Evolutionary conservation across 768 basidiomycete genomes (phyloP).

Genomic region (Collybiopsis luxurians): DNA sequence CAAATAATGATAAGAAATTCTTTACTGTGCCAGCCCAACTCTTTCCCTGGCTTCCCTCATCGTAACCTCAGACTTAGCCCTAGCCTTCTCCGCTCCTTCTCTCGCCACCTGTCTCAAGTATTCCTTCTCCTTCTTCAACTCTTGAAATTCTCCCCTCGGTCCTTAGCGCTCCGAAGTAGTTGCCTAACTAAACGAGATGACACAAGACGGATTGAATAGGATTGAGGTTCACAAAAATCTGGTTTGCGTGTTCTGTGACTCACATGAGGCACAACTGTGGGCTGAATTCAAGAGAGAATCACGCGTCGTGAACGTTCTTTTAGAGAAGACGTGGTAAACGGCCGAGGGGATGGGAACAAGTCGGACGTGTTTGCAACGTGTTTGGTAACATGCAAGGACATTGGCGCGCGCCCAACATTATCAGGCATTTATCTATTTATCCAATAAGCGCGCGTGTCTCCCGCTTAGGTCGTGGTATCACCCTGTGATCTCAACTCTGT

Average conservation of each 20-base stretch:
- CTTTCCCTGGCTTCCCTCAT: constrained; percentile 64
- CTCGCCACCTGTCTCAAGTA: constrained; percentile 63
- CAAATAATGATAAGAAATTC: no score
- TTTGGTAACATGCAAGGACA: no score
- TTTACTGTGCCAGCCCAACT: constrained; percentile 44
- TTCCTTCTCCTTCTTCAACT: constrained; percentile 52
- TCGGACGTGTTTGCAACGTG: no score
- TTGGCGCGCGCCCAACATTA: no score
- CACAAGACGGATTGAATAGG: neutral
- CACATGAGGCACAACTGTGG: constrained; percentile 2
- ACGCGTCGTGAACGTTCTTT: neutral
- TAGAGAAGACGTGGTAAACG: no score
- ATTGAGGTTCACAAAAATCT: no score
- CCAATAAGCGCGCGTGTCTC: no score
- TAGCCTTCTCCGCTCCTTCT: constrained; percentile 64
- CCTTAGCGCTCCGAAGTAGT: constrained; percentile 84
- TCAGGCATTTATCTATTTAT: no score
- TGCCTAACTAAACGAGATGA: constrained; percentile 65
- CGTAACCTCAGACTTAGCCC: constrained; percentile 55
- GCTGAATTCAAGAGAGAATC: constrained; percentile 6
- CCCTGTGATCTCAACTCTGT: no score
- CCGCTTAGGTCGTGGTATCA: no score
- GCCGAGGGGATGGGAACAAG: no score
- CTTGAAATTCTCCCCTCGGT: constrained; percentile 69
- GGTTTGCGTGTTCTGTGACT: no score